These are phyloP conservation scores for Ogataea nakhonphanomensis DNA, from an alignment of 805 yeast genomes.

Conservation along the genomic window DNA sequence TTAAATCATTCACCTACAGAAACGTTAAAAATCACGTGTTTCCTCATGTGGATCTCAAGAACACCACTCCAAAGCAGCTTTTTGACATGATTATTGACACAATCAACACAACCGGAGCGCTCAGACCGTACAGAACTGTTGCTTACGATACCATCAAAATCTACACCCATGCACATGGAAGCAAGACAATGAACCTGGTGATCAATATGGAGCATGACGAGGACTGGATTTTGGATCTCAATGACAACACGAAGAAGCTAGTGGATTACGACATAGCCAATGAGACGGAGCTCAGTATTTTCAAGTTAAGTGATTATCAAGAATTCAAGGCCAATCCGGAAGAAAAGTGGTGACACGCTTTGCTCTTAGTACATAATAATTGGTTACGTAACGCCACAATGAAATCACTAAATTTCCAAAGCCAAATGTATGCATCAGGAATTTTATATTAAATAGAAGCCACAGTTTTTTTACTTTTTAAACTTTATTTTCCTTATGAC, in stretches of 20 bases:
- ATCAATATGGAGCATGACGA: conserved; percentile 85
- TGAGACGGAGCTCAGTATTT: conserved; percentile 90
- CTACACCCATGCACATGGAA: conserved; percentile 92
- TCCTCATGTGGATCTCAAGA: conserved; percentile 64
- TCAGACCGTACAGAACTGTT: conserved; percentile 80
- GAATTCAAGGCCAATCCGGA: conserved; percentile 77
- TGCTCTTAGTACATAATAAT: background rate
- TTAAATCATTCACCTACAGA: conserved; percentile 89
- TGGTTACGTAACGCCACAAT: conserved; percentile 1
- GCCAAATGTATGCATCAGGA: too few relatives aligned
- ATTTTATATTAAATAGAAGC: background rate
- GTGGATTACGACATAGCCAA: conserved; percentile 62
- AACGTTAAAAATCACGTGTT: conserved; percentile 77
- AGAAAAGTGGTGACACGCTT: conserved; percentile 71
- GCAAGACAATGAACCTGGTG: conserved; percentile 88
- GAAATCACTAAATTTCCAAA: background rate
- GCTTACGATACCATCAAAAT: conserved; percentile 73
- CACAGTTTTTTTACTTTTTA: conserved; percentile 6
- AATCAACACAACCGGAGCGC: conserved; percentile 55
- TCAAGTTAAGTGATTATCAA: conserved; percentile 62
- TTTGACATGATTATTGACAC: conserved; percentile 46
- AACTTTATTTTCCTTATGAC: background rate
- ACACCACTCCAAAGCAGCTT: conserved; percentile 62
- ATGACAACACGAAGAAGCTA: conserved; percentile 39
- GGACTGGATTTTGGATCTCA: conserved; percentile 58